Conservation (phyloP, 1,284 basidiomycete genomes). For the Cutaneotrichosporon spelunceum region DNA sequence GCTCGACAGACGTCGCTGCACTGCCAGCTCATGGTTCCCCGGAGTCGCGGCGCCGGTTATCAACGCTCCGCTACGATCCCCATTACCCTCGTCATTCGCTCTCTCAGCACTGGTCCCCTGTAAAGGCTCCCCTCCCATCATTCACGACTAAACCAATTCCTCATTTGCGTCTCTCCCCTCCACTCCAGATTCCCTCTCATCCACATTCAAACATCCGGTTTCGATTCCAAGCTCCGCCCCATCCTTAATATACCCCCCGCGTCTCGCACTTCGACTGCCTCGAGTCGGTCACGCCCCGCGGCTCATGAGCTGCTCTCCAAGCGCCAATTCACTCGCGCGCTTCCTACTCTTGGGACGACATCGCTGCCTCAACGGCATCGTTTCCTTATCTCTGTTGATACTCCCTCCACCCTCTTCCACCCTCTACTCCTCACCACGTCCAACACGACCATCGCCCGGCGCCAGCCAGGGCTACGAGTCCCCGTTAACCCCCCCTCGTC, state of each 20-base stretch:
- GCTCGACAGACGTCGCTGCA: conserved; percentile 26
- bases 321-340: conserved; percentile 5
- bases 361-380: conserved; percentile 1
- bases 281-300: conserved; percentile 9
- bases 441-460: conserved; percentile 16
- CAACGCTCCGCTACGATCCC: conserved; percentile 11
- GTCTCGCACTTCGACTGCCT: conserved; percentile 6
- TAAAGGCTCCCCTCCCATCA: not conserved
- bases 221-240: not conserved
- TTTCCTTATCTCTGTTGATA: conserved; percentile 2
- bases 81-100: not conserved
- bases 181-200: conserved; percentile 2
- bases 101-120: not conserved
- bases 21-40: conserved; percentile 21
- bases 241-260: conserved; percentile 7
- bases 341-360: not conserved
- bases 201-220: conserved; percentile 1
- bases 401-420: conserved; percentile 10
- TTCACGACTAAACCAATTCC: not conserved
- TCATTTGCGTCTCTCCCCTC: conserved; percentile 2
- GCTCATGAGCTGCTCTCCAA: conserved; percentile 3
- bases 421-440: conserved; percentile 11
- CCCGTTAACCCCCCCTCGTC: conserved; percentile 33
- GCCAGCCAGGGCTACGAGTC: conserved; percentile 28
- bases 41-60: conserved; percentile 22